Evolutionary conservation across 2,329 filamentous ascomycete species (phyloP), one percentile per base, ranked within the genome.

Genomic region (Elsinoe perseae): DNA sequence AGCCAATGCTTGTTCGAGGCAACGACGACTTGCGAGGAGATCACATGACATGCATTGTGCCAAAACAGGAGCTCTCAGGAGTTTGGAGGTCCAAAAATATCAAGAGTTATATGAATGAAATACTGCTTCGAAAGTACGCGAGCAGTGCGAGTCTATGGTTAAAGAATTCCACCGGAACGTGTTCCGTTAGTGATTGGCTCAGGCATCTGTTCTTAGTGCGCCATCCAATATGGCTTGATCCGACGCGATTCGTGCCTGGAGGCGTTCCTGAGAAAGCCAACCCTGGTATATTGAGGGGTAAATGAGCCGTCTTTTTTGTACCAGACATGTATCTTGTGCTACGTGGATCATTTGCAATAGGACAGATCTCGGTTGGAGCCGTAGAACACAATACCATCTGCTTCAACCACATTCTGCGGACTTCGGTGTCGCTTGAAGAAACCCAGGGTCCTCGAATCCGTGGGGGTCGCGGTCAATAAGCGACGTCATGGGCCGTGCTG

Each of bases 401-500:
- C 16, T 52, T 38, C 48, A 52, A 34, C 25, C 12, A 20, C 28
- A 8, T 50, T 14, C 23, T 50, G 10, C 25, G 32, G 25, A 30
- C 25, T 50, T 32, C 18, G 44, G 16, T 34, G 16, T 30, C 44
- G 44, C 18, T 18, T 44, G n/a, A 14, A 21, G 20, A 44, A 25
- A 23, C 12, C 14, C 18, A 44, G 40, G 40, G 44, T 30, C 25
- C 18, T 32, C 32, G 20, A 30, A 23, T 18, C 30, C 27, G 48
- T 52, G 48, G 30, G 48, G 48, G 28, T 18, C n/a, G 14, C n/a
- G 25, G 20, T 14, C 25, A 28, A n/a, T n/a, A n/a, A 32, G 46
- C 46, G 48, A 52, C 48, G 48, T 52, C 48, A 52, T 52, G 48
- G 28, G 48, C 48, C 48, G 48, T 52, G 48, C 48, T 38, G 48